phyloP scores from a whole-genome alignment of 192 early-diverging fungal species.

The Backusella parvicylindrica region DNA sequence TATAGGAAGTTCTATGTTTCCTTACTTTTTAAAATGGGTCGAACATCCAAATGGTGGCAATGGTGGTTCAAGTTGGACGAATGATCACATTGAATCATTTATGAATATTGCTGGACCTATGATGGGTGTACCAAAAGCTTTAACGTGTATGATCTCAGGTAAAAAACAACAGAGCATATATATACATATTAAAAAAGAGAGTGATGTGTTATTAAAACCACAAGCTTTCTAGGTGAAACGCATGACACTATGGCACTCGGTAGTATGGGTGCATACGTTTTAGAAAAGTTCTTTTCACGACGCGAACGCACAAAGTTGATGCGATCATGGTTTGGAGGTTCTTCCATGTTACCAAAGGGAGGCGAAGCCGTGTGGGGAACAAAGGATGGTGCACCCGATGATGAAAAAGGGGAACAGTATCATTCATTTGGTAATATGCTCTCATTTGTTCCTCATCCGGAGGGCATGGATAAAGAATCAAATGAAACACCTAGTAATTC shows the following conservation, averaged over 20 bases:
- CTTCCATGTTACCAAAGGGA: conserved; percentile 83
- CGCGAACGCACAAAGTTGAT: conserved; percentile 73
- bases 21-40: conserved; percentile 90
- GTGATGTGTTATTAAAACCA: not conserved
- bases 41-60: conserved; percentile 61
- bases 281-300: conserved; percentile 83
- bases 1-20: conserved; percentile 62
- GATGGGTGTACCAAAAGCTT: conserved; percentile 82
- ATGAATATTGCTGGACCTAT: conserved; percentile 86
- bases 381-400: conserved; percentile 66
- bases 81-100: conserved; percentile 73
- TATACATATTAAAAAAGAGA: not conserved
- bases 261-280: conserved; percentile 65
- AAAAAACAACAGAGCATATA: not conserved
- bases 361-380: conserved; percentile 80
- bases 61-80: conserved; percentile 70
- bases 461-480: not conserved
- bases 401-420: conserved; percentile 40
- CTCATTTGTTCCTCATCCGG: conserved; percentile 36
- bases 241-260: conserved; percentile 81
- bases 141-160: conserved; percentile 68
- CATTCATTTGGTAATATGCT: conserved; percentile 56
- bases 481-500: not conserved
- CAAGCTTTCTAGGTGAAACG: conserved; percentile 49
- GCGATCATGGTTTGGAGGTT: conserved; percentile 77